Evolutionary conservation across 495 filamentous ascomycete species (phyloP).

Genomic region (Talaromyces wortmannii): DNA sequence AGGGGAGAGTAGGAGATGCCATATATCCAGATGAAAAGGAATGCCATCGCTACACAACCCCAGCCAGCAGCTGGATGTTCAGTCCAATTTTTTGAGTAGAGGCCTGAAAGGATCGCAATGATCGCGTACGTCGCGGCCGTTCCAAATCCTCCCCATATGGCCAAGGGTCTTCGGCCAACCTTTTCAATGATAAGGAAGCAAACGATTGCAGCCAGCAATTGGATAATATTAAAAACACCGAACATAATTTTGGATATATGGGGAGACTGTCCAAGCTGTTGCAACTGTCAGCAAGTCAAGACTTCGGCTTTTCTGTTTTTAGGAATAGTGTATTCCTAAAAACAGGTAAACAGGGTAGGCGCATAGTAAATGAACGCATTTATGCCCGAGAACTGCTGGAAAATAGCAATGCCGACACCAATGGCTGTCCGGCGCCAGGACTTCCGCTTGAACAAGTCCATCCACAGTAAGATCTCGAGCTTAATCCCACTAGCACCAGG

Average conservation of each 20-base stretch:
- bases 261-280: conserved; percentile 46
- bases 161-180: conserved; percentile 7
- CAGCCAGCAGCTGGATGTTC: conserved; percentile 56
- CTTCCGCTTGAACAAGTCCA: conserved; percentile 39
- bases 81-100: conserved; percentile 50
- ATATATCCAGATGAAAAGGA: conserved; percentile 70
- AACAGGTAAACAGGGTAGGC: conserved; percentile 44
- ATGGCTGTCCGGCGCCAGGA: conserved; percentile 50
- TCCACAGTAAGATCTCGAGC: conserved; percentile 13
- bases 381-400: conserved; percentile 47
- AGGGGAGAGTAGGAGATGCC: conserved; percentile 58
- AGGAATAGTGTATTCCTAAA: no score
- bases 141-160: conserved; percentile 8
- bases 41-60: conserved; percentile 64
- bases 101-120: conserved; percentile 60
- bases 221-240: conserved; percentile 49
- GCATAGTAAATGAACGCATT: conserved; percentile 50
- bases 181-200: conserved; percentile 4
- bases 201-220: conserved; percentile 39
- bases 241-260: conserved; percentile 53
- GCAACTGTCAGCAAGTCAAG: background rate
- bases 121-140: conserved; percentile 64
- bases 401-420: conserved; percentile 47
- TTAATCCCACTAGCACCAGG: background rate
- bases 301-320: no score